phyloP scores from a whole-genome alignment of 2,329 filamentous ascomycete genomes.

The Fusarium sp. region DNA sequence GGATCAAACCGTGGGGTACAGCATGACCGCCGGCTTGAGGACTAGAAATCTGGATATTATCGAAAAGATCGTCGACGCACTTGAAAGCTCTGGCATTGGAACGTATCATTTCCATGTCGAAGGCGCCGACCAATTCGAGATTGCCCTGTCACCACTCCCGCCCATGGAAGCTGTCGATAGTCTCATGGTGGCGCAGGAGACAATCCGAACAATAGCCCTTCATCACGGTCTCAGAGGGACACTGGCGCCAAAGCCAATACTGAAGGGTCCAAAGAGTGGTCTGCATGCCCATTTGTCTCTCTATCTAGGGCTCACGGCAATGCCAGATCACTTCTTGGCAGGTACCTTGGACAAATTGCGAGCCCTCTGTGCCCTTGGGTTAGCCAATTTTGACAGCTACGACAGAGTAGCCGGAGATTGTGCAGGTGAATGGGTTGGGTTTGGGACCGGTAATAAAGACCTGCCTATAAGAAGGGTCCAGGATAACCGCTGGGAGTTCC shows the following conservation, averaged over 20 bases:
- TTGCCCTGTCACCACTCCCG: not conserved
- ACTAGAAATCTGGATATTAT: too few species aligned
- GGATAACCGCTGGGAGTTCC: not conserved
- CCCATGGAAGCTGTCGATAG: not conserved
- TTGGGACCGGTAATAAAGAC: accelerated
- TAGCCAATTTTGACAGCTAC: not conserved
- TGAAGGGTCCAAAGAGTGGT: not conserved
- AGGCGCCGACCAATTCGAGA: not conserved
- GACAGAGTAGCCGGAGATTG: not conserved
- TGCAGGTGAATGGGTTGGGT: not conserved
- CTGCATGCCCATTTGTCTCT: not conserved
- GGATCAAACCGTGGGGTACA: too few species aligned
- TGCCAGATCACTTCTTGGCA: too few species aligned
- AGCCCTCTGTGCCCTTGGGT: not conserved
- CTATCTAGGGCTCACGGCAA: too few species aligned
- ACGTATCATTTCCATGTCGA: not conserved
- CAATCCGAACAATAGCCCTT: not conserved
- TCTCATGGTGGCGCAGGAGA: not conserved
- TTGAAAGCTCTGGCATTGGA: not conserved
- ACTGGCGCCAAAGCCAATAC: not conserved
- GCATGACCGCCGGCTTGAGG: too few species aligned
- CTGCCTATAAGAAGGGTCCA: not conserved
- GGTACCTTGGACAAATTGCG: not conserved
- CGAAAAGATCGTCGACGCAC: too few species aligned
- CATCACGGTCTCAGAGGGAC: not conserved